phyloP scores from a whole-genome alignment of 2,329 filamentous ascomycete species.

The Fusarium sp. region DNA sequence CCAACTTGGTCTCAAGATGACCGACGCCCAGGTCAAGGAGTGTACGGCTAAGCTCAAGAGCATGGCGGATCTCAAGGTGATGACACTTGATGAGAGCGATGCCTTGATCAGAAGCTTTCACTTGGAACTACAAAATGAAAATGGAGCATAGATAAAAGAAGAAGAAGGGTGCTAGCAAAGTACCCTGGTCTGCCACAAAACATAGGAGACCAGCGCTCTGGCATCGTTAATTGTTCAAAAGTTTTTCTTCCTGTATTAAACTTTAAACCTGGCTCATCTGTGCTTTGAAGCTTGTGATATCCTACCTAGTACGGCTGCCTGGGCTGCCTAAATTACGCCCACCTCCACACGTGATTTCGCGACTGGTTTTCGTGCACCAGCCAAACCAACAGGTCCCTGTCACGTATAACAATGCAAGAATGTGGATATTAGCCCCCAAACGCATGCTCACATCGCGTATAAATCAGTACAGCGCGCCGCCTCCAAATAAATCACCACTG shows the following conservation, averaged over 20 bases:
- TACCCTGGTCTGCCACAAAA: accelerated
- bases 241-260: neutral
- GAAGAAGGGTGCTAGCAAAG: neutral
- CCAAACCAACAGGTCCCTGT: neutral
- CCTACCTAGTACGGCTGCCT: neutral
- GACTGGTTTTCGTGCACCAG: neutral
- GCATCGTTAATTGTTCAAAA: neutral
- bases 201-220: neutral
- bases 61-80: neutral
- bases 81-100: neutral
- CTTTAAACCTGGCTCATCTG: neutral
- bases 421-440: neutral
- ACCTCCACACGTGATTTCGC: neutral
- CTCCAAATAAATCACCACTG: too few species aligned
- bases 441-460: neutral
- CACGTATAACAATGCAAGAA: neutral
- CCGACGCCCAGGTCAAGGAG: neutral
- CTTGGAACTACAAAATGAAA: neutral
- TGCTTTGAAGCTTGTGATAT: neutral
- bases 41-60: neutral
- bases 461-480: neutral
- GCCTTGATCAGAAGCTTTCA: neutral
- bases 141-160: neutral
- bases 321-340: neutral
- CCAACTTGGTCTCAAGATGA: neutral